phyloP scores from a whole-genome alignment of 768 basidiomycete genomes.

The Rhodotorula sphaerocarpa region DNA sequence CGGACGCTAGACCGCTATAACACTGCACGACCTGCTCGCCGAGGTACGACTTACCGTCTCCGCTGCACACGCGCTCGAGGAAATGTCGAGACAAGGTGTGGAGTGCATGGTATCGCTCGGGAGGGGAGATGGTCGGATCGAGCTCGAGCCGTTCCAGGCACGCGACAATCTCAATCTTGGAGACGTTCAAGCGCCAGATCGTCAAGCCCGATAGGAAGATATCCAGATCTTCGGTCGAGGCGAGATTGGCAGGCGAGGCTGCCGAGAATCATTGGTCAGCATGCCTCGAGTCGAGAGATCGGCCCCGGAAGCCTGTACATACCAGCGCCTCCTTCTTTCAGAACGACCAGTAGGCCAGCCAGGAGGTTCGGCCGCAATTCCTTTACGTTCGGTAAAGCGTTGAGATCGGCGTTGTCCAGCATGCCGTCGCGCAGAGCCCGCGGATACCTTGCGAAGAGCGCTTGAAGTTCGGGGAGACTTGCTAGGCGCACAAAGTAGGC shows the following conservation, averaged over 20 bases:
- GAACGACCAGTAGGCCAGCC: conserved; percentile 9
- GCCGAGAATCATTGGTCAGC: no score
- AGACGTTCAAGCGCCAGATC: conserved; percentile 29
- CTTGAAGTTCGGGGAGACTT: conserved; percentile 10
- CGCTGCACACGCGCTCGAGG: conserved; percentile 30
- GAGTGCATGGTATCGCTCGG: conserved; percentile 22
- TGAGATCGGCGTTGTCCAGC: conserved; percentile 16
- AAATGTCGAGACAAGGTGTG: conserved; percentile 30
- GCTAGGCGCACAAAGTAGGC: conserved; percentile 8
- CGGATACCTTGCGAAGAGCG: conserved; percentile 16
- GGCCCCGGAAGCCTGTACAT: no score
- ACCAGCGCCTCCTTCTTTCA: conserved; percentile 30
- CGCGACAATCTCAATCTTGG: conserved; percentile 33
- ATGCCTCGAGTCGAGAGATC: no score
- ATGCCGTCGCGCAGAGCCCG: conserved; percentile 6
- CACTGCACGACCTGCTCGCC: conserved; percentile 34
- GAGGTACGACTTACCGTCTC: conserved; percentile 29
- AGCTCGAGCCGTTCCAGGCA: conserved; percentile 32
- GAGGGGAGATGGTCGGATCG: conserved; percentile 12
- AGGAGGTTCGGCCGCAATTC: conserved; percentile 20
- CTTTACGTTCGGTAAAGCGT: neutral
- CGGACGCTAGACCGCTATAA: conserved; percentile 31
- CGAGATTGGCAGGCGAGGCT: conserved; percentile 25
- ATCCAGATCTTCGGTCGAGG: conserved; percentile 34
- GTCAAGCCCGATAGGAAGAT: conserved; percentile 34